phyloP scores from a whole-genome alignment of 495 filamentous ascomycete species.

The Aspergillus bertholletiae region DNA sequence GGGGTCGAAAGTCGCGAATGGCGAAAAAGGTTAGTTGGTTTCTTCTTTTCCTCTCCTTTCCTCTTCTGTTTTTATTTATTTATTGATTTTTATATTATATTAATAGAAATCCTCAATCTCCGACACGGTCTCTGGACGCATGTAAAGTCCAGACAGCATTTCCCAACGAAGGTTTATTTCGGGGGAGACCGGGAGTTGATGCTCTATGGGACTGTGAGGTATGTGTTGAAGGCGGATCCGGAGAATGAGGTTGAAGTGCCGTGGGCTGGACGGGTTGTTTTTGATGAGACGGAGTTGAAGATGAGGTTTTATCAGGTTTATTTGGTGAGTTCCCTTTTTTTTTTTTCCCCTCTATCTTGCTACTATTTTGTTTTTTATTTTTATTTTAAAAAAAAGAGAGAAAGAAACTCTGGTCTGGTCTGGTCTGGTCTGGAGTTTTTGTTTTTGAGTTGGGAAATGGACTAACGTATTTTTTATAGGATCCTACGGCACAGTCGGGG shows the following conservation, averaged over 20 bases:
- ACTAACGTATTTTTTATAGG: conserved; percentile 18
- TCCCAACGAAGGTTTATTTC: conserved; percentile 49
- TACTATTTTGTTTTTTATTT: conserved; percentile 21
- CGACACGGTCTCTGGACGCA: conserved; percentile 56
- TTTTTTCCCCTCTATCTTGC: no score
- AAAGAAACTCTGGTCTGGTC: no score
- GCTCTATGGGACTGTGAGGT: conserved; percentile 57
- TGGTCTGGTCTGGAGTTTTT: no score
- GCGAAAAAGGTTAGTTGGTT: conserved; percentile 50
- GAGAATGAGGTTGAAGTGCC: conserved; percentile 36
- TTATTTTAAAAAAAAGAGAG: no score
- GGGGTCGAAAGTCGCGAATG: conserved; percentile 49
- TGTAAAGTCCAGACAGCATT: conserved; percentile 49
- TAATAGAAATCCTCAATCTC: conserved; percentile 51
- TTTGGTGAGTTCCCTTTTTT: conserved; percentile 45
- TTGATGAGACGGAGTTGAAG: conserved; percentile 47
- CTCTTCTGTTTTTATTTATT: no score
- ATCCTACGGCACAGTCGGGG: conserved; percentile 37
- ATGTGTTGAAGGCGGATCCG: conserved; percentile 48
- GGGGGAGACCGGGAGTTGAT: conserved; percentile 54
- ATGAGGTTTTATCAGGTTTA: conserved; percentile 67
- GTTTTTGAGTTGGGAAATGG: not conserved
- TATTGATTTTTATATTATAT: no score
- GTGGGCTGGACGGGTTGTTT: conserved; percentile 54
- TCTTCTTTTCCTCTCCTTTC: not conserved